Conservation (phyloP, 2,329 filamentous ascomycete species). For the Beauveria sp. region DNA sequence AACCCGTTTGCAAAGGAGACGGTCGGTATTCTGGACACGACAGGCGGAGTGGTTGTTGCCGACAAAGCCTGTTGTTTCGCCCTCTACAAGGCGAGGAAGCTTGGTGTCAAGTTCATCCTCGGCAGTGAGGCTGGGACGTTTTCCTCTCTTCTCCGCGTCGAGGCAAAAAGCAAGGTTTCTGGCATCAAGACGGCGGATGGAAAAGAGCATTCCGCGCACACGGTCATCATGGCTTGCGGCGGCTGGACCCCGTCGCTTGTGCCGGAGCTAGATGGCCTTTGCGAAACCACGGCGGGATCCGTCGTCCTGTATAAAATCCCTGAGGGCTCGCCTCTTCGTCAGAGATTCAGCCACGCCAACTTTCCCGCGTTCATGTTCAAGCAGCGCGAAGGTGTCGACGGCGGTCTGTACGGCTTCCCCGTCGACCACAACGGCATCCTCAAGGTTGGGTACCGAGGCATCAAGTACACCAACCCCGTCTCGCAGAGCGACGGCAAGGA, state of each 20-base stretch:
- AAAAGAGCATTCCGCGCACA: conserved; percentile 21
- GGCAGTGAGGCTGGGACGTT: conserved; percentile 24
- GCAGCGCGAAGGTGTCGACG: conserved; percentile 22
- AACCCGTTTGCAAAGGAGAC: conserved; percentile 29
- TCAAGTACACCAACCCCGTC: conserved; percentile 40
- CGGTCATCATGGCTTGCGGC: conserved; percentile 34
- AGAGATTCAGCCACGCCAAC: conserved; percentile 31
- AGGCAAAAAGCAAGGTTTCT: conserved; percentile 17
- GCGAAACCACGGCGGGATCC: conserved; percentile 41
- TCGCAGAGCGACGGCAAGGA: conserved; percentile 26
- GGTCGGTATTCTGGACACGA: conserved; percentile 36
- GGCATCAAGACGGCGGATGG: conserved; percentile 34
- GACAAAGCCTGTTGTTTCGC: conserved; percentile 39
- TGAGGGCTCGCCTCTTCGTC: conserved; percentile 24
- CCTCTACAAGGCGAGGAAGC: conserved; percentile 30
- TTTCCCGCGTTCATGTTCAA: conserved; percentile 35
- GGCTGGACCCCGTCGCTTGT: conserved; percentile 36
- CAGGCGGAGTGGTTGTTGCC: conserved; percentile 36
- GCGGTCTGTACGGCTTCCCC: conserved; percentile 42
- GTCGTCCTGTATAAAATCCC: conserved; percentile 38
- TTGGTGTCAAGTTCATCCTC: conserved; percentile 36
- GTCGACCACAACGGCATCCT: conserved; percentile 33
- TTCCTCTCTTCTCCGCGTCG: conserved; percentile 17
- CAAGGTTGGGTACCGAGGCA: conserved; percentile 43
- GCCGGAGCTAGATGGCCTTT: conserved; percentile 30